Conservation (phyloP, 371 early-diverging fungal species). For the Mortierella sp. region DNA sequence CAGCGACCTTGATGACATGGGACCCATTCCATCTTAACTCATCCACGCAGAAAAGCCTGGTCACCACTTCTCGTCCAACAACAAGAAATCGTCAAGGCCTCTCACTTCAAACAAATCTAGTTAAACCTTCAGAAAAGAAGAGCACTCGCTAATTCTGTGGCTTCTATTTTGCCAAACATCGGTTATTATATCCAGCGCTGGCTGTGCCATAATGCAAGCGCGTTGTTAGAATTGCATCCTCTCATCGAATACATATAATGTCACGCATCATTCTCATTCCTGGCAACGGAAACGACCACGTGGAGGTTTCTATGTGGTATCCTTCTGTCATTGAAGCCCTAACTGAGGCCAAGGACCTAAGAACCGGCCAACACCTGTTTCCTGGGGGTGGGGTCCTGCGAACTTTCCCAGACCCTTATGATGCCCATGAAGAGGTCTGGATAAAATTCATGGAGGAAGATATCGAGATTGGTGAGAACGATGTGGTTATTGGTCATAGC, state of each 20-base stretch:
- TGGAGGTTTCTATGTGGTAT: slow-evolving; percentile 56
- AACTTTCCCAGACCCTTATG: slow-evolving; percentile 52
- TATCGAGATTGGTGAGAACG: slow-evolving; percentile 36
- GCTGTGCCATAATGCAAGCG: neutral
- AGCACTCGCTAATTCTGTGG: too few species aligned
- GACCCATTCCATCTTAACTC: too few species aligned
- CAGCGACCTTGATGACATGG: too few species aligned
- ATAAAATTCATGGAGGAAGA: slow-evolving; percentile 50
- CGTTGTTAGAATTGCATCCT: neutral
- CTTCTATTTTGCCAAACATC: too few species aligned
- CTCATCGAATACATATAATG: slow-evolving; percentile 21
- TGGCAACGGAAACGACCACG: slow-evolving; percentile 53
- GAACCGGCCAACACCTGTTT: slow-evolving; percentile 31
- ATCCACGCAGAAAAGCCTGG: too few species aligned
- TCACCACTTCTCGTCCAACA: too few species aligned
- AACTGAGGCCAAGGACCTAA: slow-evolving; percentile 19
- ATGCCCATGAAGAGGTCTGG: slow-evolving; percentile 55
- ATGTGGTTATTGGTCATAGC: slow-evolving; percentile 57
- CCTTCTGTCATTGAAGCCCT: slow-evolving; percentile 43
- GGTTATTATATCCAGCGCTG: too few species aligned
- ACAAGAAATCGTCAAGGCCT: too few species aligned
- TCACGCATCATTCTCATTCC: slow-evolving; percentile 54
- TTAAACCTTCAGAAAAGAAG: too few species aligned
- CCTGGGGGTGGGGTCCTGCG: slow-evolving; percentile 44
- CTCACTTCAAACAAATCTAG: neutral